Base-by-base conservation (phyloP, 2,329 filamentous ascomycete species). In the Trichoderma pleuroti region DNA sequence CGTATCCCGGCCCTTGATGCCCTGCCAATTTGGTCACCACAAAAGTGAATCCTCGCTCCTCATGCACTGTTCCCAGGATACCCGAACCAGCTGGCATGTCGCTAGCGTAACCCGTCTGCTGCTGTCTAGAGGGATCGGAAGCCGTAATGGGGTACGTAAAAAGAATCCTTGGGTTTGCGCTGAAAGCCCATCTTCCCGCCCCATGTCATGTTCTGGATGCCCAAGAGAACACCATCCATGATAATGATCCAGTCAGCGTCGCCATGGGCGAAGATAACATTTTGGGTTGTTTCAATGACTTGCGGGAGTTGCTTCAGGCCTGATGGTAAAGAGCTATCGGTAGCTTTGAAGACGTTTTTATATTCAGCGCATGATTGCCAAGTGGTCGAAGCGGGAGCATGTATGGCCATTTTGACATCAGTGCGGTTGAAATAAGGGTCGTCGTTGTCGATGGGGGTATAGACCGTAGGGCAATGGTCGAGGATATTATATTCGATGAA, bases 131-230 rank as follows among this genome's bases (percentile, higher is more conserved):
- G 8, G 70, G 52, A 24, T 70, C 56, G 21, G 21, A 11, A 71
- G 34, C 75, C 73, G 57, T 74, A 77, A 5, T 63, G 66, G 0
- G 92, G 92, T 0, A 94, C 90, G 77, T 87, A 93, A 76, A 93
- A 90, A 2, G 89, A 88, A 65, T 88, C 85, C 1, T 77, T 78
- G 0, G 92, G 92, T 0, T 81, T 79, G 1, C 79, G 77, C 73
- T 90, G 86, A 83, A 95, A 94, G 0, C 92, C 93, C 65, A 91
- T 87, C 56, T 84, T 78, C 5, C 92, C 92, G 70, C 88, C 88
- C 89, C 90, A 95, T 0, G 91, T 94, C 89, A 94, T 93, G 82
- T 94, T 94, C 77, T 95, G 92, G 71, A 94, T 90, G 1, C 86
- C 86, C 8, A 93, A 82, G 1, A 95, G 83, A 0, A 91, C 91